Conservation (phyloP, 768 basidiomycete species). For the Suillus spraguei region DNA sequence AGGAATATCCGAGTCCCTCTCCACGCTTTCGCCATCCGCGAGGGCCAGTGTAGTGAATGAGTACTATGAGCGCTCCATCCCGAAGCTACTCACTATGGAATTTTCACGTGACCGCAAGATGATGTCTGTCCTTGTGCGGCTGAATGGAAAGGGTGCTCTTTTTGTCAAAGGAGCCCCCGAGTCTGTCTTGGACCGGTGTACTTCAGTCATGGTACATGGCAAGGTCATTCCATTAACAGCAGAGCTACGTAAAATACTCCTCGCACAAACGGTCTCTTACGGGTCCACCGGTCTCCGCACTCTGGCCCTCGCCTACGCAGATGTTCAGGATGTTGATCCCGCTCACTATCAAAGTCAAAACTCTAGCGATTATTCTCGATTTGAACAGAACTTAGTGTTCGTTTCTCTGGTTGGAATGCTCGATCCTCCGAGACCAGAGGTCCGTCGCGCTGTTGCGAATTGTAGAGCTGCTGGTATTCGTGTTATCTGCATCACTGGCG, state of each 20-base stretch:
- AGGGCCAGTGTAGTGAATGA: slow-evolving; percentile 88
- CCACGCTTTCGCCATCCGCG: slow-evolving; percentile 52
- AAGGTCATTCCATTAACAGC: slow-evolving; percentile 65
- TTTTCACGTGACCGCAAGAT: slow-evolving; percentile 98
- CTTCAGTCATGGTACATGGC: slow-evolving; percentile 67
- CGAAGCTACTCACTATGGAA: slow-evolving; percentile 91
- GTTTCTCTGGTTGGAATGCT: slow-evolving; percentile 97
- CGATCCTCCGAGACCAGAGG: slow-evolving; percentile 96
- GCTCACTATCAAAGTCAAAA: slow-evolving; percentile 82
- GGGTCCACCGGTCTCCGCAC: slow-evolving; percentile 85
- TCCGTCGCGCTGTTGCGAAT: slow-evolving; percentile 80
- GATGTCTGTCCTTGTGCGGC: slow-evolving; percentile 93
- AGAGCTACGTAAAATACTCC: slow-evolving; percentile 58
- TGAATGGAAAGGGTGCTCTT: slow-evolving; percentile 70
- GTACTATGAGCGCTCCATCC: slow-evolving; percentile 71
- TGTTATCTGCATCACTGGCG: slow-evolving; percentile 96
- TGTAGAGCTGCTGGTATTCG: slow-evolving; percentile 93
- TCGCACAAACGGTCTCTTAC: slow-evolving; percentile 70
- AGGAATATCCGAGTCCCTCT: slow-evolving; percentile 58
- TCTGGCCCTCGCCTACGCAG: slow-evolving; percentile 87
- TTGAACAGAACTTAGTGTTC: slow-evolving; percentile 91
- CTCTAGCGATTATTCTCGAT: slow-evolving; percentile 81
- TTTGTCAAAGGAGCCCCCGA: slow-evolving; percentile 98
- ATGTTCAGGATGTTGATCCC: slow-evolving; percentile 74
- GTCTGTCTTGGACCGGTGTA: slow-evolving; percentile 89